Evolutionary conservation across 805 yeast genomes (phyloP).

Genomic region (Isabelozyma gotoi): DNA sequence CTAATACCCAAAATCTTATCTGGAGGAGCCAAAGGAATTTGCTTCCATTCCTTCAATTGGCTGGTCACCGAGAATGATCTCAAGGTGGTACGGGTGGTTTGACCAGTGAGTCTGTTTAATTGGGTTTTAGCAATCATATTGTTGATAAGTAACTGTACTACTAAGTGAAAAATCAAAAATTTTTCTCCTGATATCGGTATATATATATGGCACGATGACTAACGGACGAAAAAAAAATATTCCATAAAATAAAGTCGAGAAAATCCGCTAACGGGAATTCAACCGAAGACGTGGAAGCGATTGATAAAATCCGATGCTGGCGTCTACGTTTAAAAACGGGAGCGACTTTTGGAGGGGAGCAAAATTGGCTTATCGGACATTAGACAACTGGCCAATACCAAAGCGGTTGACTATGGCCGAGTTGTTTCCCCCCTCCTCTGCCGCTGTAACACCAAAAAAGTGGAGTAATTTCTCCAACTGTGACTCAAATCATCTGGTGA

Average conservation of each 20-base stretch:
- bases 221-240: not conserved
- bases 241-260: not conserved
- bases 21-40: slow-evolving; percentile 62
- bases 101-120: not conserved
- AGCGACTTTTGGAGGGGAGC: not conserved
- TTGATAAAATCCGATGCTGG: too few relatives aligned
- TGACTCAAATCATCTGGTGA: not conserved
- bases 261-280: not conserved
- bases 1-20: slow-evolving; percentile 84
- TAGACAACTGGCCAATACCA: not conserved
- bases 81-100: not conserved
- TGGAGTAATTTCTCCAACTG: not conserved
- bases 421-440: too few relatives aligned
- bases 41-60: slow-evolving; percentile 23
- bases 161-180: not conserved
- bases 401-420: not conserved
- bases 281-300: too few relatives aligned
- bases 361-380: not conserved
- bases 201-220: not conserved
- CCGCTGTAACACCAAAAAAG: not conserved
- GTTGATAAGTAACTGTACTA: not conserved
- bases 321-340: too few relatives aligned
- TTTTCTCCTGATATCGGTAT: not conserved
- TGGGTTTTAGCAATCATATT: slow-evolving; percentile 1
- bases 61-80: slow-evolving; percentile 11